These are phyloP conservation scores for Sequoia sempervirens DNA, from an alignment of 75 land plant genomes.

Conservation along the genomic window DNA sequence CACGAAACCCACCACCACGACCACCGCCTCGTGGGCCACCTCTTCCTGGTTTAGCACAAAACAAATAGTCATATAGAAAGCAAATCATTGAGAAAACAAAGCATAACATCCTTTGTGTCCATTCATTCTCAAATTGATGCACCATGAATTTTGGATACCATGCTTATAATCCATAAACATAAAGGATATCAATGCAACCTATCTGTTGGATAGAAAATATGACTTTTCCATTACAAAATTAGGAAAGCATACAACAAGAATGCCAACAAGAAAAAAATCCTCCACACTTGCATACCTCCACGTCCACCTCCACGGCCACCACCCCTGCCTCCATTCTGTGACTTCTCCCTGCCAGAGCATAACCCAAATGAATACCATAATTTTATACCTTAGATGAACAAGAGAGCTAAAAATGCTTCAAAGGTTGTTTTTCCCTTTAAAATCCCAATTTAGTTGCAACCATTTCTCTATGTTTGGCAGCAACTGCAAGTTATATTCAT, in stretches of 20 bases:
- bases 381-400: background rate
- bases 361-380: conserved; percentile 7
- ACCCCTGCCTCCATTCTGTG: conserved; percentile 49
- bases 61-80: background rate
- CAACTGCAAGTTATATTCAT: background rate
- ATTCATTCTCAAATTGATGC: background rate
- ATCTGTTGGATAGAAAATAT: background rate
- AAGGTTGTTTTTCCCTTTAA: background rate
- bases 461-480: background rate
- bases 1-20: conserved; percentile 55
- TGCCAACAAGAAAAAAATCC: background rate
- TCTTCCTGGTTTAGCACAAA: conserved; percentile 13
- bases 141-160: background rate
- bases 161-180: background rate
- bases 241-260: background rate
- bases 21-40: conserved; percentile 48
- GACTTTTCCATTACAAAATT: background rate
- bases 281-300: conserved; percentile 12
- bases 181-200: background rate
- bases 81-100: background rate
- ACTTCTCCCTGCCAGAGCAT: conserved; percentile 29
- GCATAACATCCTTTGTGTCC: background rate
- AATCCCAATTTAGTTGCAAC: background rate
- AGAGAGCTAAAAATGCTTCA: background rate
- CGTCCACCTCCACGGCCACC: conserved; percentile 69